Conservation (phyloP, 176 grass and related monocot genomes). For the Oryza longistaminata region DNA sequence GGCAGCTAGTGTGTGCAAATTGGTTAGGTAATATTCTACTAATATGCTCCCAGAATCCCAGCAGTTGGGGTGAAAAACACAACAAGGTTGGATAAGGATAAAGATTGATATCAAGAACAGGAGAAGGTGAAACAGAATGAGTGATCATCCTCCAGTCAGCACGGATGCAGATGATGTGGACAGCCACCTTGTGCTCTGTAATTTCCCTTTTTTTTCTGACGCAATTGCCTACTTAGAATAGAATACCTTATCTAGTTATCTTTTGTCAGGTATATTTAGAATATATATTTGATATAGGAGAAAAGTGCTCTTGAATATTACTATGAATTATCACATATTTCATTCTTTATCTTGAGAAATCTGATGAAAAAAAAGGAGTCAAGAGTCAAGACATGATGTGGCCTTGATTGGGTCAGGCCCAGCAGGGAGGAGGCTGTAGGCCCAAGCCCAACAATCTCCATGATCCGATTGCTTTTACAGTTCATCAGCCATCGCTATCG, state of each 20-base stretch:
- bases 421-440: background rate
- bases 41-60: constrained; percentile 37
- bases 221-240: background rate
- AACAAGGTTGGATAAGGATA: constrained; percentile 34
- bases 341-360: background rate
- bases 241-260: too few species aligned
- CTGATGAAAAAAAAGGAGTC: background rate
- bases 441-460: background rate
- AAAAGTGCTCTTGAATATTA: background rate
- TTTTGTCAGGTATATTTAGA: too few species aligned
- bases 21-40: constrained; percentile 39
- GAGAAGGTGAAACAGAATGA: background rate
- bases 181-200: background rate
- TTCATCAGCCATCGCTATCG: background rate
- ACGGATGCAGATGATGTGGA: background rate
- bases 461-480: background rate
- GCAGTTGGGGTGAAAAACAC: constrained; percentile 29
- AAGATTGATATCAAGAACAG: background rate
- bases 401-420: background rate
- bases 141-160: constrained; percentile 6
- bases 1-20: constrained; percentile 26
- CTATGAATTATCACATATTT: background rate
- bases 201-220: background rate
- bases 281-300: background rate
- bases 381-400: background rate